Conservation (phyloP, 2,329 filamentous ascomycete species). For the Calonectria fujianensis region DNA sequence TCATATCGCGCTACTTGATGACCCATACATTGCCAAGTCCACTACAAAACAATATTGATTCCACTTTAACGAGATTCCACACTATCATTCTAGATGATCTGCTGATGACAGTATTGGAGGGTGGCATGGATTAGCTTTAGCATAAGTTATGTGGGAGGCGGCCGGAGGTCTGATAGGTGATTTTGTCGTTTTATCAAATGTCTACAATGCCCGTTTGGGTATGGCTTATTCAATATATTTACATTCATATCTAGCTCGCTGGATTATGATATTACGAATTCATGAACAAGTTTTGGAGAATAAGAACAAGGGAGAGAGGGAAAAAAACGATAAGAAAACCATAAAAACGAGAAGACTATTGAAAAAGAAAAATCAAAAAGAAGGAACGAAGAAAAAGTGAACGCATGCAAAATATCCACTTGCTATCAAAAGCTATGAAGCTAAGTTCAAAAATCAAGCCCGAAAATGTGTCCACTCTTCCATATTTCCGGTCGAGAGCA, state of each 20-base stretch:
- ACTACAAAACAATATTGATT: neutral
- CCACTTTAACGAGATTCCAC: neutral
- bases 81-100: neutral
- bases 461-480: neutral
- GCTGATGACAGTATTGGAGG: neutral
- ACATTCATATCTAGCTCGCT: neutral
- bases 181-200: too few relatives aligned
- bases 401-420: too few relatives aligned
- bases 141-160: neutral
- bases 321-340: neutral
- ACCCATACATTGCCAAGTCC: neutral
- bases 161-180: neutral
- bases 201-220: too few relatives aligned
- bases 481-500: neutral
- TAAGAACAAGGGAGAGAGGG: neutral
- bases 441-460: neutral
- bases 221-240: neutral
- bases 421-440: neutral
- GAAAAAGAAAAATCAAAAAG: neutral
- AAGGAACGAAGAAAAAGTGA: too few relatives aligned
- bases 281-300: neutral
- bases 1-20: neutral
- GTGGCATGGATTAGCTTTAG: neutral
- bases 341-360: neutral
- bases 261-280: neutral